A percentile compares a stretch with the other conserved stretches of the same genome.
These are phyloP conservation scores for Fragilariopsis cylindrus DNA, from an alignment of 108 stramenopile species.

Conservation along the genomic window DNA sequence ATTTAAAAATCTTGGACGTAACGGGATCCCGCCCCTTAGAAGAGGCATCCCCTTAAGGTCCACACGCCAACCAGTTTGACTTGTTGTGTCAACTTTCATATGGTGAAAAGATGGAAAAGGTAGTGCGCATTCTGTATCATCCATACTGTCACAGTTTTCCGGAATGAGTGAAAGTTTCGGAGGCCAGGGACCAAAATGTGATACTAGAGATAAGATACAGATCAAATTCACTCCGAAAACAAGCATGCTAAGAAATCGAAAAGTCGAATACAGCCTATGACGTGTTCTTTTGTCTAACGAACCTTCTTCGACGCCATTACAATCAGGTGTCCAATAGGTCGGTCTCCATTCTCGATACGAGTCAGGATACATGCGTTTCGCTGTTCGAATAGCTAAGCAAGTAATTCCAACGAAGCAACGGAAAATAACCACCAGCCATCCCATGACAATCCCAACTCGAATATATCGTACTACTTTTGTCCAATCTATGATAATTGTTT, in stretches of 20 bases:
- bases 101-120: conserved; percentile 79
- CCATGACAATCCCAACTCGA: conserved; percentile 10
- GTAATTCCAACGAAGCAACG: not conserved
- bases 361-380: conserved; percentile 2
- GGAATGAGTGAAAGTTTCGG: not conserved
- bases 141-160: conserved; percentile 62
- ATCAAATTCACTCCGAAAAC: conserved; percentile 21
- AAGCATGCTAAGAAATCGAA: not conserved
- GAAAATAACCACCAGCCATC: conserved; percentile 18
- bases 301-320: not conserved
- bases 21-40: conserved; percentile 36
- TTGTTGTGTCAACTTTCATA: conserved; percentile 44
- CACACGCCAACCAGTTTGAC: conserved; percentile 52
- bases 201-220: conserved; percentile 21
- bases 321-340: conserved; percentile 7
- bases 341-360: conserved; percentile 21
- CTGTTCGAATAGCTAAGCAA: conserved; percentile 9
- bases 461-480: not conserved
- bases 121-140: conserved; percentile 65
- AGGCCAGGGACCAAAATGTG: conserved; percentile 44
- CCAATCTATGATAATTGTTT: conserved; percentile 28
- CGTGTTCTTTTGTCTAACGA: conserved; percentile 14
- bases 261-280: conserved; percentile 1
- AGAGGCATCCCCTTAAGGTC: conserved; percentile 46
- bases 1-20: conserved; percentile 59